phyloP scores from a whole-genome alignment of 306 rosid genomes.

The Malus fusca region DNA sequence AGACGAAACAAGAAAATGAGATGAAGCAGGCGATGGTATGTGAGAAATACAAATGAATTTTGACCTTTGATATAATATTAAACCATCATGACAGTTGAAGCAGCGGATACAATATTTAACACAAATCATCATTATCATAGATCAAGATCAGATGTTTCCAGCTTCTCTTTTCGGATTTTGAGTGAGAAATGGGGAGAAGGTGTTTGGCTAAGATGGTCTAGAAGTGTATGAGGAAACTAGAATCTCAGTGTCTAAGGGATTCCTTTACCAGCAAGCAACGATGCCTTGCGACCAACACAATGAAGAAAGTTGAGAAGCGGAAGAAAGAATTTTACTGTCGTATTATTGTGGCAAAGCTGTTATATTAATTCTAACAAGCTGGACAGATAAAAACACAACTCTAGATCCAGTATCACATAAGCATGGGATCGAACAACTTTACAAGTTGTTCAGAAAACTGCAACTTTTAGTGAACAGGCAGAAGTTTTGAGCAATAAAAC shows the following conservation, averaged over 20 bases:
- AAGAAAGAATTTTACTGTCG: neutral
- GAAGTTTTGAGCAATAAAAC: neutral
- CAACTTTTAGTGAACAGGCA: neutral
- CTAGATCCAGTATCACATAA: neutral
- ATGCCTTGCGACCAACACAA: neutral
- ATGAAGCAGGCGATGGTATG: neutral
- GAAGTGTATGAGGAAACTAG: neutral
- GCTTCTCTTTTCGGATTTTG: neutral
- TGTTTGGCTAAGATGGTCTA: neutral
- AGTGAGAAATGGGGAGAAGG: neutral
- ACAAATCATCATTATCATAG: neutral
- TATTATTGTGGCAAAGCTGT: neutral
- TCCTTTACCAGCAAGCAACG: neutral
- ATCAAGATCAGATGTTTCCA: neutral
- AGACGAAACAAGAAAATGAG: constrained; percentile 15
- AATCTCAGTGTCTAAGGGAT: neutral
- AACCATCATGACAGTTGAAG: neutral
- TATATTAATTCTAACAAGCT: neutral
- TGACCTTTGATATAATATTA: neutral
- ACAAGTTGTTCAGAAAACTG: neutral
- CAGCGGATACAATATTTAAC: neutral
- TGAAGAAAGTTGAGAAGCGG: neutral
- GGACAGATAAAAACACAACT: neutral
- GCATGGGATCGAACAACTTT: neutral
- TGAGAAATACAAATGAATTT: neutral